Conservation (phyloP, 2,329 filamentous ascomycete genomes). For the Rhexocercosporidium sp. region DNA sequence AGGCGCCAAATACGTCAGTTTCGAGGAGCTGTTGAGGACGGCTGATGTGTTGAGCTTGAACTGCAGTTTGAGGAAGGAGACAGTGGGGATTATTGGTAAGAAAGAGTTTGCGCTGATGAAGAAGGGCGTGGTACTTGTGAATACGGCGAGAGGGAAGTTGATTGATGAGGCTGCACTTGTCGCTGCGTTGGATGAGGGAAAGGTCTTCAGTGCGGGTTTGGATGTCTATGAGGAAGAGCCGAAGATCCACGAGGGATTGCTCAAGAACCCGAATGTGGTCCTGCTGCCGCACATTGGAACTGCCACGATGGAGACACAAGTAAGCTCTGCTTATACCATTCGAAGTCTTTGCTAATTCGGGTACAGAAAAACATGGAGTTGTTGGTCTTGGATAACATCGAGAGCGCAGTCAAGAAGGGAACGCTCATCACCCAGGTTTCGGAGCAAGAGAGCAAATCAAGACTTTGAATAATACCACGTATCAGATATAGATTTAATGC, state of each 20-base stretch:
- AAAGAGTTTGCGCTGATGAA: slow-evolving; percentile 78
- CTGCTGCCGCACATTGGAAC: slow-evolving; percentile 86
- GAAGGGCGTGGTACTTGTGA: slow-evolving; percentile 75
- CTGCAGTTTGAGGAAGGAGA: slow-evolving; percentile 70
- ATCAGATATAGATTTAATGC: background rate
- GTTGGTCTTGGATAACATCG: slow-evolving; percentile 74
- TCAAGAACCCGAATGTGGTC: slow-evolving; percentile 74
- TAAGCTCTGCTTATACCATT: slow-evolving; percentile 18
- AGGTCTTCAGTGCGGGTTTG: slow-evolving; percentile 72
- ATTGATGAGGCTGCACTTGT: slow-evolving; percentile 82
- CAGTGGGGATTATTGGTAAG: slow-evolving; percentile 71
- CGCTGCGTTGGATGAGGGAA: slow-evolving; percentile 68
- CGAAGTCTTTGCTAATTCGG: slow-evolving; percentile 8
- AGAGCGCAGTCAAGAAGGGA: slow-evolving; percentile 63
- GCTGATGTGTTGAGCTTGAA: slow-evolving; percentile 82
- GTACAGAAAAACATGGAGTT: slow-evolving; percentile 69
- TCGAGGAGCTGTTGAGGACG: slow-evolving; percentile 70
- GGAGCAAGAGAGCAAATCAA: slow-evolving; percentile 59
- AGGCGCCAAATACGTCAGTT: slow-evolving; percentile 68
- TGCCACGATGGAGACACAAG: slow-evolving; percentile 65
- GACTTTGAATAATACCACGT: slow-evolving; percentile 1
- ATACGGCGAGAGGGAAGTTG: slow-evolving; percentile 80
- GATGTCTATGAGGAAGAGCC: slow-evolving; percentile 87
- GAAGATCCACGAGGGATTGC: slow-evolving; percentile 70
- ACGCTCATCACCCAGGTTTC: slow-evolving; percentile 69